These are phyloP conservation scores for Symmetrospora coprosmae DNA, from an alignment of 768 basidiomycete genomes.

Conservation along the genomic window DNA sequence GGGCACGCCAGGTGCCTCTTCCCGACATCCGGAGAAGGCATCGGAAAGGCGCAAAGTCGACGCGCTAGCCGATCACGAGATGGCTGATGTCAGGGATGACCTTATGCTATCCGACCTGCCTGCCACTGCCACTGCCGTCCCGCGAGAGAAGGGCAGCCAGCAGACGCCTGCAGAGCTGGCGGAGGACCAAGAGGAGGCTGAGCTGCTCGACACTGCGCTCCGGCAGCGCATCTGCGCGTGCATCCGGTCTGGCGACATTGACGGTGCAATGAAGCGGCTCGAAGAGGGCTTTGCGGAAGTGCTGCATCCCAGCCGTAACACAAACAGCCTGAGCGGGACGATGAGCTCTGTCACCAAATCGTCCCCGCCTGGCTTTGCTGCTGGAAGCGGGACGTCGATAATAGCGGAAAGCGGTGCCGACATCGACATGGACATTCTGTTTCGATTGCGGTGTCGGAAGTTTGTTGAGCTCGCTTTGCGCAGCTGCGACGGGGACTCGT, in stretches of 20 bases:
- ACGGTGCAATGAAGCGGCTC: background rate
- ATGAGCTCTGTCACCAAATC: no score
- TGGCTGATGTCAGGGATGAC: slow-evolving; percentile 5
- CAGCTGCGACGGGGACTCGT: background rate
- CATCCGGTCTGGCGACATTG: slow-evolving; percentile 1
- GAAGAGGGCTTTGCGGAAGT: background rate
- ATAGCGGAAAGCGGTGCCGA: background rate
- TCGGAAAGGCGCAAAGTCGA: no score
- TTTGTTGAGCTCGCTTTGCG: slow-evolving; percentile 11
- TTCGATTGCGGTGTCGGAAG: slow-evolving; percentile 12
- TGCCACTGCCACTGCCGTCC: background rate
- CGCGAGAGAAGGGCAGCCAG: no score
- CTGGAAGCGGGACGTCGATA: no score
- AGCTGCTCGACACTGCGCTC: background rate
- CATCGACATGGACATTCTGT: background rate
- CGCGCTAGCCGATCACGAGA: no score
- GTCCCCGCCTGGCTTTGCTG: no score
- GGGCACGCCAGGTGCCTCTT: no score
- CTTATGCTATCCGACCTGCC: background rate
- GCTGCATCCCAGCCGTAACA: background rate
- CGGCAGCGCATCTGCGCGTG: background rate
- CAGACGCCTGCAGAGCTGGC: background rate
- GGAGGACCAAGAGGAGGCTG: background rate
- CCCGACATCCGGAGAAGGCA: no score
- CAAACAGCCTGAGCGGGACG: no score